Percentiles rank a stretch among this genome's conserved stretches.
Conservation (phyloP, 2,329 filamentous ascomycete genomes). For the Exophiala bonariae region DNA sequence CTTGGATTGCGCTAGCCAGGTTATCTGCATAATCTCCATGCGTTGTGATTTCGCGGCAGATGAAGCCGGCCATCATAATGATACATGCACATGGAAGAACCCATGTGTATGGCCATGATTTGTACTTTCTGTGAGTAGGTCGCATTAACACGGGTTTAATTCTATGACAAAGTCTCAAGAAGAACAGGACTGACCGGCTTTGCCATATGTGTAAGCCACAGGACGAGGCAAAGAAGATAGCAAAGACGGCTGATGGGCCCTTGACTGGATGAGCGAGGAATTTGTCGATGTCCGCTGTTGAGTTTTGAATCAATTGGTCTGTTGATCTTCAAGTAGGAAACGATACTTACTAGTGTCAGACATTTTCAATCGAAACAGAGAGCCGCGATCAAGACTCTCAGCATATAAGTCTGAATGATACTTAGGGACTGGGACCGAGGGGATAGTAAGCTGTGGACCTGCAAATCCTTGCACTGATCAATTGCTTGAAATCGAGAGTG, state of each 20-base stretch:
- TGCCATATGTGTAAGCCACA: slow-evolving; percentile 18
- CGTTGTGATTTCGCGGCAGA: slow-evolving; percentile 20
- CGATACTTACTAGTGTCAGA: too few relatives aligned
- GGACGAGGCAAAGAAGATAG: slow-evolving; percentile 16
- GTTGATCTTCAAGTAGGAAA: too few relatives aligned
- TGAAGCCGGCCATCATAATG: slow-evolving; percentile 20
- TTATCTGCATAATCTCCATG: slow-evolving; percentile 6
- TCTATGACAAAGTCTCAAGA: not conserved
- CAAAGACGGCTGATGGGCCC: slow-evolving; percentile 19
- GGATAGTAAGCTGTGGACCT: too few relatives aligned
- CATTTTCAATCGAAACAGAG: too few relatives aligned
- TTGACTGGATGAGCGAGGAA: slow-evolving; percentile 12
- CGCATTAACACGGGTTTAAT: not conserved
- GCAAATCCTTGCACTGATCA: too few relatives aligned
- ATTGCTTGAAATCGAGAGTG: too few relatives aligned
- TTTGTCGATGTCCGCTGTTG: slow-evolving; percentile 15
- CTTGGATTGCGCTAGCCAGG: slow-evolving; percentile 13
- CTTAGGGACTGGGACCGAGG: too few relatives aligned
- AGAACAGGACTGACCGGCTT: slow-evolving; percentile 9
- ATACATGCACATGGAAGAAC: slow-evolving; percentile 16
- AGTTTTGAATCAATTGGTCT: not conserved
- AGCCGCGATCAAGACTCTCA: too few relatives aligned
- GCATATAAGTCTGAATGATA: too few relatives aligned
- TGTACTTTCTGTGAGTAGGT: slow-evolving; percentile 10
- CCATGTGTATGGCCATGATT: slow-evolving; percentile 16